Evolutionary conservation across 1,284 basidiomycete genomes (phyloP).

Genomic region (Exobasidium rhododendri): DNA sequence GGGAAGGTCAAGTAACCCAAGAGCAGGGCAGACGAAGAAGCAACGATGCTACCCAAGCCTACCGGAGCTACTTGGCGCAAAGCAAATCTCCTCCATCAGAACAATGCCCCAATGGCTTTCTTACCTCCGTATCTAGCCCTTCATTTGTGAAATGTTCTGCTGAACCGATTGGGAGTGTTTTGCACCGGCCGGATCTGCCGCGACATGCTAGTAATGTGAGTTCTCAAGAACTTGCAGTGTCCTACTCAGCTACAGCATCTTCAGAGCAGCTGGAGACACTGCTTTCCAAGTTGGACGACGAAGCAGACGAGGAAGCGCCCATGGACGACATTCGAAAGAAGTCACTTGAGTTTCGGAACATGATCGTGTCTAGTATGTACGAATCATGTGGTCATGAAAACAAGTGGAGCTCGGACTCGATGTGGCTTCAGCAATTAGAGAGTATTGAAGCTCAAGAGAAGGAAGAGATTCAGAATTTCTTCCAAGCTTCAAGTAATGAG

Average conservation of each 20-base stretch:
- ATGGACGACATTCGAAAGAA: background rate
- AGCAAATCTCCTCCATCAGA: background rate
- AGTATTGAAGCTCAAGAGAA: constrained; percentile 7
- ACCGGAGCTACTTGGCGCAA: background rate
- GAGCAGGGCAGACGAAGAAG: background rate
- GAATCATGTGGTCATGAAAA: background rate
- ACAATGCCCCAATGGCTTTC: no score
- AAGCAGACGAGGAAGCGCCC: background rate
- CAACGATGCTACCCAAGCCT: background rate
- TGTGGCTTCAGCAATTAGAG: constrained; percentile 1
- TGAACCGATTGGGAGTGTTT: no score
- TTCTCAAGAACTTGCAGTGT: background rate
- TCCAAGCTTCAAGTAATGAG: background rate
- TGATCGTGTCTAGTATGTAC: background rate
- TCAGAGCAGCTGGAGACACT: background rate
- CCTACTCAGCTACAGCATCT: background rate
- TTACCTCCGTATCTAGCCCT: background rate
- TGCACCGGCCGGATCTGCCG: no score
- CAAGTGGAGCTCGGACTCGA: background rate
- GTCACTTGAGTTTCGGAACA: background rate
- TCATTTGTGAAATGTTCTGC: background rate
- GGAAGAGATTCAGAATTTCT: background rate
- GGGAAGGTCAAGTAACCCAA: background rate
- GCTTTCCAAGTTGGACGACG: background rate
- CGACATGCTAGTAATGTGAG: background rate